Conservation (phyloP, 1,284 basidiomycete species). For the Mycena sp. region DNA sequence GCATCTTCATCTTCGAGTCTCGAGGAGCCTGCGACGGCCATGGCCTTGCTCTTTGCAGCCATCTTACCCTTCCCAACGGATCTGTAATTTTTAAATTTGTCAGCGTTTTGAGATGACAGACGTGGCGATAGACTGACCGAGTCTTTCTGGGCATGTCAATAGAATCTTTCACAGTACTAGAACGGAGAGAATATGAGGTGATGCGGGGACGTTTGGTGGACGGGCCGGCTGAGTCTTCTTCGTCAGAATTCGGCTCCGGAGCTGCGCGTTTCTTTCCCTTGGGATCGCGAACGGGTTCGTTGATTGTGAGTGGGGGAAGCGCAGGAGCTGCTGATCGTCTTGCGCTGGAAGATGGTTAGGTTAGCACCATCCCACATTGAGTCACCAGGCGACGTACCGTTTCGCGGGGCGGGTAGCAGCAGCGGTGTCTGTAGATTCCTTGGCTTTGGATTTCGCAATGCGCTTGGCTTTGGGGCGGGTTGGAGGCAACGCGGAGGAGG, state of each 20-base stretch:
- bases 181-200: slow-evolving; percentile 73
- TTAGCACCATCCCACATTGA: slow-evolving; percentile 30
- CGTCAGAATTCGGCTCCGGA: slow-evolving; percentile 71
- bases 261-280: slow-evolving; percentile 89
- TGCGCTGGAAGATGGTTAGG: slow-evolving; percentile 46
- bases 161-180: slow-evolving; percentile 54
- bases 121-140: slow-evolving; percentile 52
- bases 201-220: slow-evolving; percentile 68
- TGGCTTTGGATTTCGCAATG: slow-evolving; percentile 51
- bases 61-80: slow-evolving; percentile 69
- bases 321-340: slow-evolving; percentile 63
- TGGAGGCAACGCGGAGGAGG: slow-evolving; percentile 29
- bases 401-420: slow-evolving; percentile 55
- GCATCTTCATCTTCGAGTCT: slow-evolving; percentile 73
- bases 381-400: slow-evolving; percentile 58
- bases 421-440: slow-evolving; percentile 46
- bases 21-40: slow-evolving; percentile 67
- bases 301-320: slow-evolving; percentile 67
- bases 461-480: slow-evolving; percentile 35
- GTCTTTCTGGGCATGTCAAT: slow-evolving; percentile 79
- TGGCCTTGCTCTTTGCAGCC: slow-evolving; percentile 65
- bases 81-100: slow-evolving; percentile 44
- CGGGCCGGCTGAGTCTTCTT: slow-evolving; percentile 61
- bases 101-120: slow-evolving; percentile 16
- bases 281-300: slow-evolving; percentile 74